Base-by-base conservation (phyloP, 2,329 filamentous ascomycete genomes). In the Fusarium nurragi region DNA sequence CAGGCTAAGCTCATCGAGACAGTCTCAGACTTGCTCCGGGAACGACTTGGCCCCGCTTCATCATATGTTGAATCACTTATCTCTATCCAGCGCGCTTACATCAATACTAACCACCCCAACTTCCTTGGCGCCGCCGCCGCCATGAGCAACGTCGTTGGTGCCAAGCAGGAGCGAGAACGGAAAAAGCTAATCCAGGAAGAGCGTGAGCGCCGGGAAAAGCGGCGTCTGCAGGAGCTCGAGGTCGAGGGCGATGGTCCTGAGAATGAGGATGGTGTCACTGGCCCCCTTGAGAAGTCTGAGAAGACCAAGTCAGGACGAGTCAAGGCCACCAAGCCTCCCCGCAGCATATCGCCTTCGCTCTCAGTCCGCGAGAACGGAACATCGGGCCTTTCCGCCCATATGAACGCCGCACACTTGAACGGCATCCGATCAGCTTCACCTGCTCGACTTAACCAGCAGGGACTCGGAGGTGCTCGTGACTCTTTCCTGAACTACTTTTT, bases 401-500 rank as follows among this genome's bases (percentile, higher is more conserved):
- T 93, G 70, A 71, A 59, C 47, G 60, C 68, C 10, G 40, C 60
- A 18, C 47, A 55, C 21, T 49, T 72, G 71, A 93, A 93, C 68
- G 89, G 90, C 12, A 77, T 70, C 41, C 71, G 76, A 41, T 68
- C 75, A 54, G 69, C 71, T 26, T 75, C 75, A n/a, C 76, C 75
- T 18, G 83, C 87, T 25, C 83, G 84, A 51, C 84, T 90, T 64
- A 61, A 61, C 65, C 82, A 82, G 23, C 86, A 87, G 65, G 81
- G 81, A 6, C 76, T 85, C 46, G 88, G 89, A 54, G 86, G 81
- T 60, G 87, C 92, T 37, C 87, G 90, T 63, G 95, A 99, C 78
- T 96, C 93, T 1, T 99, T 99, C 82, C 79, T 99, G 63, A 98
- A 94, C 79, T 99, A 99, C 79, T 99, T 99, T 80, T 99, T 99